phyloP scores from a whole-genome alignment of 345 rosid species.

The Hypericum androsaemum region DNA sequence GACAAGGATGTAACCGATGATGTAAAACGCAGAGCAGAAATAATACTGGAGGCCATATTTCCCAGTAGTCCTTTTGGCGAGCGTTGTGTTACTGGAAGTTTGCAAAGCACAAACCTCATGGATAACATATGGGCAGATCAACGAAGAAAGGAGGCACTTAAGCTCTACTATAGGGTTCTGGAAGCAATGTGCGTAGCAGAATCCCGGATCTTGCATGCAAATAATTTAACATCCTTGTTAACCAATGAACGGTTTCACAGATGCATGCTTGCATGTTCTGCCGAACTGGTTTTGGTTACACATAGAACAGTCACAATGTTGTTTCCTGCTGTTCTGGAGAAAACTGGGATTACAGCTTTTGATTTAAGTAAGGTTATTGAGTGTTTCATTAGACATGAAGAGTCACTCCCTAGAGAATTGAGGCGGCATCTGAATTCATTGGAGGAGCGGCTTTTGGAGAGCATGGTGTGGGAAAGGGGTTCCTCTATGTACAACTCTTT shows the following conservation, averaged over 20 bases:
- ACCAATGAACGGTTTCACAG: slow-evolving; percentile 94
- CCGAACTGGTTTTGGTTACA: slow-evolving; percentile 90
- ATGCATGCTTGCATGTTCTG: slow-evolving; percentile 96
- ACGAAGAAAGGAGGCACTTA: slow-evolving; percentile 70
- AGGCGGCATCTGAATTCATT: slow-evolving; percentile 90
- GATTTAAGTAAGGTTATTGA: slow-evolving; percentile 98
- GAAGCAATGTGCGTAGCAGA: slow-evolving; percentile 97
- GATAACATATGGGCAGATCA: slow-evolving; percentile 96
- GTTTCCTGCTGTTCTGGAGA: slow-evolving; percentile 95
- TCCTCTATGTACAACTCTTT: slow-evolving; percentile 94
- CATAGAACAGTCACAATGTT: slow-evolving; percentile 87
- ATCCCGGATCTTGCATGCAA: slow-evolving; percentile 64
- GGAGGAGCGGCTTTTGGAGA: slow-evolving; percentile 94
- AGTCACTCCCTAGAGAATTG: slow-evolving; percentile 87
- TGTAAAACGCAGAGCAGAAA: slow-evolving; percentile 65
- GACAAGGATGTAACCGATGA: slow-evolving; percentile 73
- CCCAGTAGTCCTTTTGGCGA: slow-evolving; percentile 65
- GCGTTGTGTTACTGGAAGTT: slow-evolving; percentile 46
- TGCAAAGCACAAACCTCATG: slow-evolving; percentile 70
- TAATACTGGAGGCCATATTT: slow-evolving; percentile 86
- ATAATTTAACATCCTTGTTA: slow-evolving; percentile 76
- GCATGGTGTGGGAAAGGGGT: slow-evolving; percentile 98
- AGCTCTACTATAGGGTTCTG: slow-evolving; percentile 83
- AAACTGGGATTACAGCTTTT: slow-evolving; percentile 96
- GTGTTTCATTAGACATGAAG: slow-evolving; percentile 93